A percentile compares a stretch with the other conserved stretches of the same genome.
phyloP scores from a whole-genome alignment of 805 yeast species.

The Geotrichum ghanense region DNA sequence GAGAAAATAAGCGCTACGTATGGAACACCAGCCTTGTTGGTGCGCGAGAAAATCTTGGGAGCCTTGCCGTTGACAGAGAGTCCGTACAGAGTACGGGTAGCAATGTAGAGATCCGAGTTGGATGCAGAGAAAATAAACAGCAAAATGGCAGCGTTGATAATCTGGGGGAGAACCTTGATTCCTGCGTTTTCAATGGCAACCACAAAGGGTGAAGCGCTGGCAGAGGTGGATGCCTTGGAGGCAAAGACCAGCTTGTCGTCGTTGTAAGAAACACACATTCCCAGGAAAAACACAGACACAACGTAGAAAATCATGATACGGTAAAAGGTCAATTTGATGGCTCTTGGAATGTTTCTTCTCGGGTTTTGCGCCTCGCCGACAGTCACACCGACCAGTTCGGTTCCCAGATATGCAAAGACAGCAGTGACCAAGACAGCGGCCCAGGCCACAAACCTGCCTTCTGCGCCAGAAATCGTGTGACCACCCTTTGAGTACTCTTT shows the following conservation, averaged over 20 bases:
- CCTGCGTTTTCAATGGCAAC: conserved; percentile 63
- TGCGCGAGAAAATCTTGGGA: conserved; percentile 52
- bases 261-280: conserved; percentile 54
- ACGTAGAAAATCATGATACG: conserved; percentile 57
- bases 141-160: conserved; percentile 68
- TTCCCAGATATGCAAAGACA: conserved; percentile 60
- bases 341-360: conserved; percentile 56
- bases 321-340: conserved; percentile 57
- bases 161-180: conserved; percentile 57
- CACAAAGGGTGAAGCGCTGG: conserved; percentile 76
- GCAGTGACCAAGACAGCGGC: conserved; percentile 53
- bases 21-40: conserved; percentile 66
- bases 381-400: conserved; percentile 60
- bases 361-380: conserved; percentile 68
- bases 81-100: conserved; percentile 65
- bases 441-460: conserved; percentile 52
- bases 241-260: conserved; percentile 41
- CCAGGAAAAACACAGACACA: conserved; percentile 48
- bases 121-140: conserved; percentile 73
- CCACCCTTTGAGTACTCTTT: conserved; percentile 31
- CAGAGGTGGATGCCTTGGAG: conserved; percentile 29
- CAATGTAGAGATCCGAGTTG: conserved; percentile 67
- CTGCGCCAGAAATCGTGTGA: conserved; percentile 29
- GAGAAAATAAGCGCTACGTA: conserved; percentile 41
- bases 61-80: conserved; percentile 65